Base-by-base conservation (phyloP, 108 stramenopile species). In the Pseudonitzschia multistriata region DNA sequence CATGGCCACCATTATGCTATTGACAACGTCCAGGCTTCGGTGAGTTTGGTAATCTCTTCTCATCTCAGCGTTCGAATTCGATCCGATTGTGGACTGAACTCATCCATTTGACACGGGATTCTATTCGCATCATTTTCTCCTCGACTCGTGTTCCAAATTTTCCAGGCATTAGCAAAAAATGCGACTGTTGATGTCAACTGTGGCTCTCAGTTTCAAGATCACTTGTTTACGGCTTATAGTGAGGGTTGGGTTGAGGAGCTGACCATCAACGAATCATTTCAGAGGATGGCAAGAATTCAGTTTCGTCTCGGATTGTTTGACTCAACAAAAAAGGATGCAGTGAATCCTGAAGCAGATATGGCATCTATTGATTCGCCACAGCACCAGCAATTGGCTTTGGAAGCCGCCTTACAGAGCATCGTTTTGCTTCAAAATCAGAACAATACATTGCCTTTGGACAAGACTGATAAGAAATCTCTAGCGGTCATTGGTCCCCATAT, bases 141-240 rank as follows among this genome's bases (percentile, higher is more conserved):
- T 13, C 21, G 52, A 13, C 15, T 67, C 13, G n/a, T n/a, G n/a
- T n/a, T n/a, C n/a, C n/a, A n/a, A 14, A 69, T 29, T 6, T 37
- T 2, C 21, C 33, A 59, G 57, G 67, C 78, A 36, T 55, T 74
- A 70, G 74, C 74, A 14, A 48, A 67, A 42, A 53, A 55, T 28
- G 81, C 84, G 8, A 72, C 81, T 1, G 74, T 76, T 31, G 84
- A 85, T 74, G 67, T 81, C 14, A 79, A 85, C 68, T 85, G 84
- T 57, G 45, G 65, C 47, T 67, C 42, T 48, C 15, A 37, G 22
- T 64, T 67, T 74, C 45, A 53, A 61, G 55, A 55, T 33, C 61
- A 42, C 1, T 62, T 77, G 17, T 15, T 66, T 27, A 33, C 35
- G 24, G 84, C 84, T 3, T 36, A 67, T 14, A 47, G 68, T 25